A percentile compares a stretch with the other conserved stretches of the same genome.
Evolutionary conservation across 305 asterid species (phyloP).

Genomic region (Ajuga reptans): DNA sequence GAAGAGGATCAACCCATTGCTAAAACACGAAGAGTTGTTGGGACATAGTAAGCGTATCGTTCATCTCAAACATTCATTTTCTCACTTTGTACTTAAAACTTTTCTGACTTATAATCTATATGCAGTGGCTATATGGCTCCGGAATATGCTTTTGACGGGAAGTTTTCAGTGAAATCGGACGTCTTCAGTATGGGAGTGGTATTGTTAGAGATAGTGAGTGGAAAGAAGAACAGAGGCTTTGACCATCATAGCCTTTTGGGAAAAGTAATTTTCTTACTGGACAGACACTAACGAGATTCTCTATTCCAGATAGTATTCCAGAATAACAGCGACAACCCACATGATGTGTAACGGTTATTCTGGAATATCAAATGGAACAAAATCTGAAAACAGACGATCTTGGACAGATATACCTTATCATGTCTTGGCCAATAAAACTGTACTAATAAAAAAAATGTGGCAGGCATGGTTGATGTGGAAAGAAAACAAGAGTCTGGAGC

Average conservation of each 20-base stretch:
- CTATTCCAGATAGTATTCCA: no score
- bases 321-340: no score
- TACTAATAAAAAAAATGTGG: not conserved
- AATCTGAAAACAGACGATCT: no score
- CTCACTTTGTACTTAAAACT: not conserved
- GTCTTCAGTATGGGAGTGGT: conserved; percentile 42
- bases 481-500: not conserved
- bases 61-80: not conserved
- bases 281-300: not conserved
- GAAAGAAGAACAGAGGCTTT: conserved; percentile 32
- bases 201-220: conserved; percentile 33
- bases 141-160: conserved; percentile 39
- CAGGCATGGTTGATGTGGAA: conserved; percentile 28
- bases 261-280: conserved; percentile 23
- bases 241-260: conserved; percentile 31
- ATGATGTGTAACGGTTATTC: no score
- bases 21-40: conserved; percentile 27
- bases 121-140: conserved; percentile 40
- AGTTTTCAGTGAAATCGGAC: conserved; percentile 35
- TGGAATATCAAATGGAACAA: no score
- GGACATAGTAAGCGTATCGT: conserved; percentile 24
- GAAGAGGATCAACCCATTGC: conserved; percentile 14
- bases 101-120: not conserved
- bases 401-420: no score
- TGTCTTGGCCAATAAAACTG: not conserved